phyloP scores from a whole-genome alignment of 352 stramenopile species.

The Lagenidium giganteum region DNA sequence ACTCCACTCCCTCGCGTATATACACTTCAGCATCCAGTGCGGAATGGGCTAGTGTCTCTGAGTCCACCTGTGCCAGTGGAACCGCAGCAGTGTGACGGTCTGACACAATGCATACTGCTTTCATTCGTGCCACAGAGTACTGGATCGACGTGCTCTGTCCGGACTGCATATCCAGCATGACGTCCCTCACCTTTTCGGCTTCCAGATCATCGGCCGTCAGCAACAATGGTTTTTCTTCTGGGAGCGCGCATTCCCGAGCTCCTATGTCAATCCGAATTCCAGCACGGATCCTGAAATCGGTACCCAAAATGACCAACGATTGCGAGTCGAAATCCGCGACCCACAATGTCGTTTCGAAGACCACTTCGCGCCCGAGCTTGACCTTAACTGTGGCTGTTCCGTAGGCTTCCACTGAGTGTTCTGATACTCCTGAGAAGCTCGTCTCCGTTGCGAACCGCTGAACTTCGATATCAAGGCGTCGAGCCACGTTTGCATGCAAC shows the following conservation, averaged over 20 bases:
- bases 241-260: slow-evolving; percentile 2
- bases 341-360: slow-evolving; percentile 15
- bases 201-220: slow-evolving; percentile 1
- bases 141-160: too few species aligned
- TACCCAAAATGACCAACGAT: slow-evolving; percentile 11
- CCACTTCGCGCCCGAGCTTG: neutral
- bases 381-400: slow-evolving; percentile 7
- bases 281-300: slow-evolving; percentile 12
- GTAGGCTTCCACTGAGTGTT: slow-evolving; percentile 4
- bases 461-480: slow-evolving; percentile 6
- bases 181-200: too few species aligned
- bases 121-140: too few species aligned
- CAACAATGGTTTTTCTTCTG: neutral
- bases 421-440: slow-evolving; percentile 8
- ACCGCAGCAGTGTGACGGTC: too few species aligned
- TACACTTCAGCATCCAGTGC: too few species aligned
- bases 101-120: too few species aligned
- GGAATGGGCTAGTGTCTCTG: too few species aligned
- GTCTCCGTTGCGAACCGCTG: slow-evolving; percentile 7
- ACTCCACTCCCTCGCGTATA: too few species aligned
- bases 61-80: too few species aligned
- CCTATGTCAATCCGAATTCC: slow-evolving; percentile 2
- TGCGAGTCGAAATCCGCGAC: slow-evolving; percentile 15
- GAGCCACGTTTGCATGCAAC: slow-evolving; percentile 12
- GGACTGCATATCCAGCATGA: too few species aligned